Percentiles rank a stretch among this genome's conserved stretches.
Conservation (phyloP, 2,329 filamentous ascomycete species). For the Pestalotiopsis sp. region DNA sequence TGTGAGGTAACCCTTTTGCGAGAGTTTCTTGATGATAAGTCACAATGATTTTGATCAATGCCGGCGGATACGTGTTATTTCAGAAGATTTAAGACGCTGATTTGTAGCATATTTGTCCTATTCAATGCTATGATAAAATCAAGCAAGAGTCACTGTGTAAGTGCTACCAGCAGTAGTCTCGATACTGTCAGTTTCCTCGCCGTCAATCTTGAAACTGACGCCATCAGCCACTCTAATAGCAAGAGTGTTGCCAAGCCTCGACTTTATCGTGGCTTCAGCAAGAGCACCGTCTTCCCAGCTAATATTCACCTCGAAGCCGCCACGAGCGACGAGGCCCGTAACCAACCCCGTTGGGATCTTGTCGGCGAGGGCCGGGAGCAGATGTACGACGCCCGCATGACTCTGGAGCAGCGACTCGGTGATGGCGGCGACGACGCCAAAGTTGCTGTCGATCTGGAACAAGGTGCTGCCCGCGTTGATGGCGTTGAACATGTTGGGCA, state of each 20-base stretch:
- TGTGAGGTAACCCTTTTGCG: no score
- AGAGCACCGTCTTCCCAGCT: conserved; percentile 12
- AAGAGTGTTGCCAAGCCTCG: neutral
- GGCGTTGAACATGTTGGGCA: conserved; percentile 11
- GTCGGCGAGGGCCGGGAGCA: conserved; percentile 16
- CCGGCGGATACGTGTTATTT: neutral
- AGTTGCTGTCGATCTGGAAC: conserved; percentile 53
- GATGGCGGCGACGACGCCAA: conserved; percentile 46
- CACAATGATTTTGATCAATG: no score
- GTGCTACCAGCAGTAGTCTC: conserved; percentile 2
- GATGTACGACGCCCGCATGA: conserved; percentile 15
- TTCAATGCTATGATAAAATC: neutral
- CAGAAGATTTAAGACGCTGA: neutral
- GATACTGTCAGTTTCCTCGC: conserved; percentile 1
- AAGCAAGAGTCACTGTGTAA: neutral
- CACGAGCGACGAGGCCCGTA: conserved; percentile 13
- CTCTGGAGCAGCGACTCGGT: conserved; percentile 45
- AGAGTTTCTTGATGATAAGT: no score
- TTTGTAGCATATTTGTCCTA: neutral
- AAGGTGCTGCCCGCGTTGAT: conserved; percentile 37
- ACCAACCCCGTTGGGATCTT: conserved; percentile 5
- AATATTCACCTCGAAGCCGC: conserved; percentile 15
- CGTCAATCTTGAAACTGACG: conserved; percentile 1
- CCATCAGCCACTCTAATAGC: neutral
- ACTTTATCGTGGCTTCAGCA: neutral